Percentiles rank a stretch among this genome's conserved stretches.
phyloP scores from a whole-genome alignment of 1,284 basidiomycete genomes.

The Fomitiporia mediterranea region DNA sequence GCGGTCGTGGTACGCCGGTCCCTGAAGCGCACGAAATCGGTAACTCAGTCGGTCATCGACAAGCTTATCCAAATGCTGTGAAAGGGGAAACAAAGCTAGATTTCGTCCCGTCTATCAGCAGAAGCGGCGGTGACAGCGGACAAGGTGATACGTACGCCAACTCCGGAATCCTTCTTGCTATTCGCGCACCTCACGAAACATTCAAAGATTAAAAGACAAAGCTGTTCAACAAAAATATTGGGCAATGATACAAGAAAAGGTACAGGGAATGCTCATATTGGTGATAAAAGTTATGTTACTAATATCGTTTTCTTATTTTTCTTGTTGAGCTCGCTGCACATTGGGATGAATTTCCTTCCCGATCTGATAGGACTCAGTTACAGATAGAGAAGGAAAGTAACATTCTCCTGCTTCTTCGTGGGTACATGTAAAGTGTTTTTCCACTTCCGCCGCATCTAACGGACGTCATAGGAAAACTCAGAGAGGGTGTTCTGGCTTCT shows the following conservation, averaged over 20 bases:
- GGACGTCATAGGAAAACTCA: conserved; percentile 9
- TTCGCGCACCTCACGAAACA: not conserved
- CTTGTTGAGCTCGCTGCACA: conserved; percentile 3
- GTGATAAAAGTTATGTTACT: too few relatives aligned
- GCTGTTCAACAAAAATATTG: conserved; percentile 13
- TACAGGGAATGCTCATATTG: not conserved
- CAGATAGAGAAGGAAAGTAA: conserved; percentile 14
- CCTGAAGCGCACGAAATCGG: not conserved
- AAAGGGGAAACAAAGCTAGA: not conserved
- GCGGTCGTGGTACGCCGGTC: not conserved
- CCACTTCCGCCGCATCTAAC: not conserved
- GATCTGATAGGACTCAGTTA: not conserved
- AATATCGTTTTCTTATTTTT: not conserved
- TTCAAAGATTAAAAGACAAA: conserved; percentile 9
- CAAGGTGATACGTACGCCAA: conserved; percentile 11
- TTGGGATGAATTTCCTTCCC: conserved; percentile 9
- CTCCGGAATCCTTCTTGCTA: not conserved
- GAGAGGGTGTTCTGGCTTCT: conserved; percentile 15
- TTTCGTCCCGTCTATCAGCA: conserved; percentile 15
- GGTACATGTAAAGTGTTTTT: not conserved
- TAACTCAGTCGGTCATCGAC: not conserved
- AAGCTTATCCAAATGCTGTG: not conserved
- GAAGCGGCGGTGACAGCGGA: conserved; percentile 13
- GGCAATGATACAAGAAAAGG: conserved; percentile 13
- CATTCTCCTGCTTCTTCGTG: conserved; percentile 11